phyloP scores from a whole-genome alignment of 1,139 yeast species.

The Suhomyces kunorum region DNA sequence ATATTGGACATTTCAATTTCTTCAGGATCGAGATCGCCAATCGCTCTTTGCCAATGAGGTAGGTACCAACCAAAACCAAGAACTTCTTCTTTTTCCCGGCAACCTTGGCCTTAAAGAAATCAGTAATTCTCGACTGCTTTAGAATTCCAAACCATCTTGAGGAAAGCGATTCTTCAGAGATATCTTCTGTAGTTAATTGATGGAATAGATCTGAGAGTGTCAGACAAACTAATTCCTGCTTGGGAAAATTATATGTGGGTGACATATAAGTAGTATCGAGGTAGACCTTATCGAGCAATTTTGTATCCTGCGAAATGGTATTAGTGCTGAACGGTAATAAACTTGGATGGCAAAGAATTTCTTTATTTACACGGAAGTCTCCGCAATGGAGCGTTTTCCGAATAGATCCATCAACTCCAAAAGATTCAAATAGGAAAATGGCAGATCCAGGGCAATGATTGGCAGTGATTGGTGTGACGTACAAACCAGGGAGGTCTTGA shows the following conservation, averaged over 20 bases:
- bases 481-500: slow-evolving; percentile 40
- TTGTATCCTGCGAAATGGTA: slow-evolving; percentile 1
- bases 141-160: slow-evolving; percentile 42
- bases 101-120: slow-evolving; percentile 31
- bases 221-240: slow-evolving; percentile 67
- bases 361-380: slow-evolving; percentile 72
- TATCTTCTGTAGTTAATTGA: slow-evolving; percentile 29
- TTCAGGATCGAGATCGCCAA: slow-evolving; percentile 71
- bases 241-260: slow-evolving; percentile 74
- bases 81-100: slow-evolving; percentile 37
- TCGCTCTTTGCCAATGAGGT: slow-evolving; percentile 88
- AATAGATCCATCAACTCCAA: slow-evolving; percentile 24
- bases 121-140: slow-evolving; percentile 48
- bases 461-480: slow-evolving; percentile 72
- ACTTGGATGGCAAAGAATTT: slow-evolving; percentile 41
- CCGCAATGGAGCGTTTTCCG: slow-evolving; percentile 76
- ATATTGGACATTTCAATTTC: slow-evolving; percentile 49
- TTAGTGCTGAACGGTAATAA: slow-evolving; percentile 34
- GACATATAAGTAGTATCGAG: slow-evolving; percentile 87
- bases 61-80: slow-evolving; percentile 81
- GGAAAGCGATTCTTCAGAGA: slow-evolving; percentile 24
- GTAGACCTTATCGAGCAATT: slow-evolving; percentile 54
- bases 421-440: slow-evolving; percentile 68
- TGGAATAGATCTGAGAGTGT: slow-evolving; percentile 57
- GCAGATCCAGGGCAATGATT: slow-evolving; percentile 97